Percentiles rank a stretch among this genome's conserved stretches.
Conservation (phyloP, 306 rosid genomes). For the Cucurbita pepo region DNA sequence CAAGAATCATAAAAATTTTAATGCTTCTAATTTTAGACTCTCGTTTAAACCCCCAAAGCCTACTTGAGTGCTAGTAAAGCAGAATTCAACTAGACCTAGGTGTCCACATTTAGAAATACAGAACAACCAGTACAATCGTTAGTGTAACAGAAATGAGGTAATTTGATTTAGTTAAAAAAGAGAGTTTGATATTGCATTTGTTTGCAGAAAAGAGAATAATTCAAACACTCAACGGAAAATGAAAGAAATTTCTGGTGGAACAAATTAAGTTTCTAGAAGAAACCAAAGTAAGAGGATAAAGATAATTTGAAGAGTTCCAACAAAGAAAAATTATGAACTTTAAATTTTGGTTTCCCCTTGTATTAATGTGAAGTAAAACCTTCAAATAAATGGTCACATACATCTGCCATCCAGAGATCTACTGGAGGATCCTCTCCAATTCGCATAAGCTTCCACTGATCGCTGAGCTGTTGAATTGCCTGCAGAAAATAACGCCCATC, state of each 20-base stretch:
- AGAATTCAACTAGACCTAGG: neutral
- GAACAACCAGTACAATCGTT: neutral
- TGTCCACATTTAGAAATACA: neutral
- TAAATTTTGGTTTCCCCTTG: neutral
- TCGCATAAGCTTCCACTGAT: conserved; percentile 90
- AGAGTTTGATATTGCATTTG: neutral
- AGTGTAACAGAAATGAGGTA: neutral
- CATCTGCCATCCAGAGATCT: conserved; percentile 88
- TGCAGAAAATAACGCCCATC: conserved; percentile 95
- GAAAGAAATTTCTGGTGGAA: neutral
- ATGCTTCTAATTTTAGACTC: neutral
- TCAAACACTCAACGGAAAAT: neutral
- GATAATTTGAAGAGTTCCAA: neutral
- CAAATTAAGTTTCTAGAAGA: neutral
- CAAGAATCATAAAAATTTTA: neutral
- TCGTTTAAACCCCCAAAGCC: neutral
- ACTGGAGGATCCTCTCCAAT: conserved; percentile 85
- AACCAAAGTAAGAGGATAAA: neutral
- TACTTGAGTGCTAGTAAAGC: neutral
- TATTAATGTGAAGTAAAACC: neutral
- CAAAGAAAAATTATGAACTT: neutral
- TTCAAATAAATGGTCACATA: conserved; percentile 22
- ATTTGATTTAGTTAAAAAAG: neutral
- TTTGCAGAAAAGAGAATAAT: neutral
- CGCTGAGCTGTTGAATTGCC: conserved; percentile 70